phyloP scores from a whole-genome alignment of 202 grass and related monocot species.

The Carex sylvatica region DNA sequence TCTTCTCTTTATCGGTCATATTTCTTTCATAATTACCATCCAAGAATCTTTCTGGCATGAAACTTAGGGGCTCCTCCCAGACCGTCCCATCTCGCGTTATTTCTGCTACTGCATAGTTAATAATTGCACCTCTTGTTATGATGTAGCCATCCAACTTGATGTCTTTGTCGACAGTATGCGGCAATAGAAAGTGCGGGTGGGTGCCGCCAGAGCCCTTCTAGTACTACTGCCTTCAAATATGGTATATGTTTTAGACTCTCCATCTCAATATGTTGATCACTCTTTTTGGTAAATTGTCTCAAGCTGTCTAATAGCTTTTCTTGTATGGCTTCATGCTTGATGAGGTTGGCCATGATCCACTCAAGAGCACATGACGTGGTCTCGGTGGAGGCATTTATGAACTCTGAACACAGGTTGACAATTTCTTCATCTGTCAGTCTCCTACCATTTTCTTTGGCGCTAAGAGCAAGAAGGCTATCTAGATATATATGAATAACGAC shows the following conservation, averaged over 20 bases:
- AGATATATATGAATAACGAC: conserved; percentile 18
- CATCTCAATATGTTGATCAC: background rate
- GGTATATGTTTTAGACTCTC: conserved; percentile 42
- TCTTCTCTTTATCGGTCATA: conserved; percentile 24
- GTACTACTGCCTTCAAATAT: conserved; percentile 53
- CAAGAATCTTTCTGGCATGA: conserved; percentile 36
- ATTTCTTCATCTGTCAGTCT: conserved; percentile 33
- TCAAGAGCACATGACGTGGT: conserved; percentile 30
- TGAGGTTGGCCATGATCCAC: conserved; percentile 75
- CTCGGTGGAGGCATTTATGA: conserved; percentile 39
- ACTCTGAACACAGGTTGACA: conserved; percentile 36
- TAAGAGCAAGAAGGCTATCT: conserved; percentile 12
- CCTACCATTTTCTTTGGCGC: background rate
- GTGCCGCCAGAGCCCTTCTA: conserved; percentile 52
- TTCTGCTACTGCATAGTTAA: conserved; percentile 24
- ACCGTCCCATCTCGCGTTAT: conserved; percentile 20
- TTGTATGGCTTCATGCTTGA: conserved; percentile 43
- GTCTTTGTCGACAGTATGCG: conserved; percentile 41
- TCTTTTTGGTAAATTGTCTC: background rate
- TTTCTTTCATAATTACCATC: conserved; percentile 5
- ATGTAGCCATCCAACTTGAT: conserved; percentile 25
- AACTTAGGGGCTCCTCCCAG: conserved; percentile 25
- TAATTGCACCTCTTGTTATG: conserved; percentile 10
- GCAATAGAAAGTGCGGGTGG: conserved; percentile 54
- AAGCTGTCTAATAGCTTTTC: conserved; percentile 35